phyloP scores from a whole-genome alignment of 306 rosid genomes.

The Hippophae gyantsensis region DNA sequence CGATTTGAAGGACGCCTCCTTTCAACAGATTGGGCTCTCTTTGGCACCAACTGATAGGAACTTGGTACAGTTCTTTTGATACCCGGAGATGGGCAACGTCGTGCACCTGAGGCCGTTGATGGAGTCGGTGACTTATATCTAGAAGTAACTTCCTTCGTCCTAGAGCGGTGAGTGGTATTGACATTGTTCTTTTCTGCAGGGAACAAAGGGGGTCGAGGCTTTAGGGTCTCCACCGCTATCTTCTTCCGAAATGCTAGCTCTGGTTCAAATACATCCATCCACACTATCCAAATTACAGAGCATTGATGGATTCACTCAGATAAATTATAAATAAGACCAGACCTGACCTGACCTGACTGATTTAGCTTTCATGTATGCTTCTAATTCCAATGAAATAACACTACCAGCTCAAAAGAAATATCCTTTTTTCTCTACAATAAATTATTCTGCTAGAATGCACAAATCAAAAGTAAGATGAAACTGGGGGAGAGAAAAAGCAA shows the following conservation, averaged over 20 bases:
- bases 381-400: conserved; percentile 32
- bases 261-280: conserved; percentile 86
- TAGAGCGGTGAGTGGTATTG: conserved; percentile 29
- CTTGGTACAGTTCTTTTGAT: conserved; percentile 44
- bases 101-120: conserved; percentile 34
- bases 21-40: conserved; percentile 70
- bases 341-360: conserved; percentile 26
- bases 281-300: conserved; percentile 60
- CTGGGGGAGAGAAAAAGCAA: conserved; percentile 33
- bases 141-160: conserved; percentile 59
- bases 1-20: conserved; percentile 65
- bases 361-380: conserved; percentile 31
- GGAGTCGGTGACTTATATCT: conserved; percentile 65
- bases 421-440: conserved; percentile 54
- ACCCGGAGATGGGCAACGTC: conserved; percentile 69
- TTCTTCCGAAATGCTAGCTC: conserved; percentile 54
- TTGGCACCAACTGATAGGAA: conserved; percentile 45
- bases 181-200: conserved; percentile 73
- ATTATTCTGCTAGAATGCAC: conserved; percentile 47
- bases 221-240: conserved; percentile 35
- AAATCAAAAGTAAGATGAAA: conserved; percentile 28
- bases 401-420: conserved; percentile 43
- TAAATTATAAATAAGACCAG: conserved; percentile 15
- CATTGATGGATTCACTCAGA: conserved; percentile 53
- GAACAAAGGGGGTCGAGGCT: conserved; percentile 43